Base-by-base conservation (phyloP, 1,284 basidiomycete species). In the Moniliophthora roreri region DNA sequence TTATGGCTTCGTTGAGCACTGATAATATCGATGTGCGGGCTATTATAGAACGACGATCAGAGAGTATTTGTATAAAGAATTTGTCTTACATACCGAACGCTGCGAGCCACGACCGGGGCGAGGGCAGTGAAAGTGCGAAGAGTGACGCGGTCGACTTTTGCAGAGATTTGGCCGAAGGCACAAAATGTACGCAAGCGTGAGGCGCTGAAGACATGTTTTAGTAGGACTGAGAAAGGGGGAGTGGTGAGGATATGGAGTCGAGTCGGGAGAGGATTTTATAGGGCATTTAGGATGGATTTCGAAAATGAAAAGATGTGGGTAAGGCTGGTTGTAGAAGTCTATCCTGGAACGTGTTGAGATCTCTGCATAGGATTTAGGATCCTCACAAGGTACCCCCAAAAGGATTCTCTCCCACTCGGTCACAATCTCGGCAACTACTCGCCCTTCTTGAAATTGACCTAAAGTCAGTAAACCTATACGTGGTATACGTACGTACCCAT, bases 21-120 rank as follows among this genome's bases (percentile, higher is more conserved):
- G 81, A 69, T 32, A 85, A 71, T 54, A 89, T 79, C 5, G 86
- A 88, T 48, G 71, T 75, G 26, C 85, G 82, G 3, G 87, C 87
- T 87, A 53, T 20, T 21, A 45, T 36, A 46, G 36, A 49, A 37
- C 32, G 45, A 53, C 28, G 44, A 53, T 51, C 21, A 49, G 13
- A 13, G 24, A 48, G 34, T 41, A 45, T 16, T 39, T 13, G 15
- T 50, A 46, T 36, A 36, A 46, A 35, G 52, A 37, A 32, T n/a
- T n/a, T 11, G 28, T 11, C 11, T 32, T 11, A 56, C 65, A 45
- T 66, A 79, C 78, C 78, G 58, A 79, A 74, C 8, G 72, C 64
- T 49, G 70, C 66, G 20, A 74, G 62, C 78, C 77, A 79, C 26
- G 76, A 70, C 53, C 68, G 67, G 36, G 77, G 77, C 51, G 69